Evolutionary conservation across 2,329 filamentous ascomycete genomes (phyloP), one percentile per base, ranked within the genome.

Genomic region (Shiraia bambusicola): DNA sequence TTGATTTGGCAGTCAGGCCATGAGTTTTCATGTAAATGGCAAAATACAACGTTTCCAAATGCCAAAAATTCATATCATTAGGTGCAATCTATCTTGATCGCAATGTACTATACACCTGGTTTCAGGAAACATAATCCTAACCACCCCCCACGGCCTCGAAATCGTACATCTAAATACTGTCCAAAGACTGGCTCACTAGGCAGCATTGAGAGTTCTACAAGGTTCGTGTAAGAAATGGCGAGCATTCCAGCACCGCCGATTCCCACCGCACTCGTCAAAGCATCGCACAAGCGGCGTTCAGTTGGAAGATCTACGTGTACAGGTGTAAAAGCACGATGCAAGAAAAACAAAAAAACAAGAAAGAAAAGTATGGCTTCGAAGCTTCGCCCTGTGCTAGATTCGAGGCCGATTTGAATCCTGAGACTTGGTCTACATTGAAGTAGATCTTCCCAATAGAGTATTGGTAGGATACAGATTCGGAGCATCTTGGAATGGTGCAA

Each of bases 241-340:
- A 50, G 56, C 56, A 50, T 59, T 58, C 44, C 56, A 59, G 56
- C 56, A 45, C 40, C 56, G 47, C 35, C 34, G 28, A 19, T 17
- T 35, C 30, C 37, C 29, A 30, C 25, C n/a, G n/a, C 30, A 24
- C 28, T 34, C 27, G 28, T 17, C 42, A 28, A 33, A 45, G 34
- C 30, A 35, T 17, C 29, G 35, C 41, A 42, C 38, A 30, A 26
- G 24, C 33, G 37, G 41, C 39, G 42, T 40, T 26, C 19, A 33
- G 27, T 42, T 34, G 31, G 33, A 39, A 46, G 15, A 34, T 36
- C 41, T 35, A 29, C 38, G 36, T 29, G 38, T 35, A 48, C 19
- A 42, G n/a, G 6, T 27, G 27, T n/a, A 25, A 19, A 17, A 17
- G 27, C 27, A 19, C 14, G 15, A 27, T 29, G 15, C 25, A 9